Evolutionary conservation across 73 alveolate genomes (phyloP).

Genomic region (Paramecium pentaurelia): DNA sequence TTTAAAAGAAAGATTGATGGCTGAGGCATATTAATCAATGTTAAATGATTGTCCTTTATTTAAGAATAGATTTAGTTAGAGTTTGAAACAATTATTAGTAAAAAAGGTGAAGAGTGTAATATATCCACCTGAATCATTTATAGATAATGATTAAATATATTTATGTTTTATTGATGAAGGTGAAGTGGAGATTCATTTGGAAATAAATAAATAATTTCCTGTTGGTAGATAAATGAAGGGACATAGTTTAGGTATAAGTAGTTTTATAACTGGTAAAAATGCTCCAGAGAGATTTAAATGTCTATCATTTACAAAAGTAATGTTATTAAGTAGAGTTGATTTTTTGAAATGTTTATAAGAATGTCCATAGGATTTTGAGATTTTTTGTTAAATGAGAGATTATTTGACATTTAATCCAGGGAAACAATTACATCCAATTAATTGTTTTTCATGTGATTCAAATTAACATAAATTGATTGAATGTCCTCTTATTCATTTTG

Average conservation of each 20-base stretch:
- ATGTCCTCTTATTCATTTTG: constrained; percentile 53
- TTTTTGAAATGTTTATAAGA: neutral
- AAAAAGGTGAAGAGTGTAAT: neutral
- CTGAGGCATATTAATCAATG: neutral
- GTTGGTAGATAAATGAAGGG: constrained; percentile 4
- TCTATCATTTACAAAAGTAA: neutral
- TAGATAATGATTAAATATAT: neutral
- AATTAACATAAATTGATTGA: constrained; percentile 37
- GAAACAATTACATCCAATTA: neutral
- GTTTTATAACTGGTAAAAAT: constrained; percentile 13
- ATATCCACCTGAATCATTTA: neutral
- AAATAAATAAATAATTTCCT: neutral
- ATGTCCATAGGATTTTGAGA: constrained; percentile 27
- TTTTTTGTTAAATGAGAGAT: constrained; percentile 19
- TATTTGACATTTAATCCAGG: constrained; percentile 7
- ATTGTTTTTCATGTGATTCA: constrained; percentile 48
- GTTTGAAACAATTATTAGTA: neutral
- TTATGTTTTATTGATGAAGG: constrained; percentile 49
- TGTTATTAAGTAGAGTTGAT: neutral
- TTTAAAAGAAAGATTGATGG: neutral
- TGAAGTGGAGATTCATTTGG: neutral
- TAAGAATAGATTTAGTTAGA: constrained; percentile 1
- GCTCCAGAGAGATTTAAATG: neutral
- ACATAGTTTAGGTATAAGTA: neutral
- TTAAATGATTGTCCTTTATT: constrained; percentile 28